Evolutionary conservation across 2,329 filamentous ascomycete species (phyloP).

Genomic region (Neobulgaria alba): DNA sequence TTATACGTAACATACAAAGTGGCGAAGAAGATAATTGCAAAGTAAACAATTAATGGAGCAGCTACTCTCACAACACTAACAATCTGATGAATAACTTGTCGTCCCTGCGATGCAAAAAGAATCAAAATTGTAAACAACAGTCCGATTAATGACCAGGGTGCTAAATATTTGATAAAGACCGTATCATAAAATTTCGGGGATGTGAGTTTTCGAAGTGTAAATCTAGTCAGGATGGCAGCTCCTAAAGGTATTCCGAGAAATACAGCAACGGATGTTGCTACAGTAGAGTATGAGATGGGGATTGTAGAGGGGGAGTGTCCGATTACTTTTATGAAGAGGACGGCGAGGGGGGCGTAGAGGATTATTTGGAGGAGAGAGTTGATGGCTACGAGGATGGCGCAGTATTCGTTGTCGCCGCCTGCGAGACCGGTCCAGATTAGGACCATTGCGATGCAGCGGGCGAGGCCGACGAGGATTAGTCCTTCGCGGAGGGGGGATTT

Average conservation of each 20-base stretch:
- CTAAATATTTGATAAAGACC: slow-evolving; percentile 59
- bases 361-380: slow-evolving; percentile 70
- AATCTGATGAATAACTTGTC: slow-evolving; percentile 71
- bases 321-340: slow-evolving; percentile 62
- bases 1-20: slow-evolving; percentile 54
- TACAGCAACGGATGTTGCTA: slow-evolving; percentile 72
- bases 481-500: slow-evolving; percentile 51
- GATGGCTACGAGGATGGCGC: slow-evolving; percentile 68
- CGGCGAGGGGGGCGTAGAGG: slow-evolving; percentile 58
- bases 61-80: slow-evolving; percentile 74
- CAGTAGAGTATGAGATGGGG: slow-evolving; percentile 50
- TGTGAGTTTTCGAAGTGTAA: slow-evolving; percentile 46
- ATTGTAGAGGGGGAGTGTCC: slow-evolving; percentile 38
- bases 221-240: slow-evolving; percentile 68
- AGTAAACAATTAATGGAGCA: slow-evolving; percentile 76
- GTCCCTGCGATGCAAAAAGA: slow-evolving; percentile 75
- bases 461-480: slow-evolving; percentile 74
- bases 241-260: slow-evolving; percentile 80
- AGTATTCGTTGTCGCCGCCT: slow-evolving; percentile 72
- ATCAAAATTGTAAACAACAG: slow-evolving; percentile 82
- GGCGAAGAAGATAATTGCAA: slow-evolving; percentile 61
- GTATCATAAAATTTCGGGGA: slow-evolving; percentile 55
- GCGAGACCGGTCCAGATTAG: slow-evolving; percentile 74
- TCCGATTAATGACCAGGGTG: slow-evolving; percentile 72
- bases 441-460: slow-evolving; percentile 73